These are phyloP conservation scores for Fusarium sp. DNA, from an alignment of 2,329 filamentous ascomycete genomes.

Conservation along the genomic window DNA sequence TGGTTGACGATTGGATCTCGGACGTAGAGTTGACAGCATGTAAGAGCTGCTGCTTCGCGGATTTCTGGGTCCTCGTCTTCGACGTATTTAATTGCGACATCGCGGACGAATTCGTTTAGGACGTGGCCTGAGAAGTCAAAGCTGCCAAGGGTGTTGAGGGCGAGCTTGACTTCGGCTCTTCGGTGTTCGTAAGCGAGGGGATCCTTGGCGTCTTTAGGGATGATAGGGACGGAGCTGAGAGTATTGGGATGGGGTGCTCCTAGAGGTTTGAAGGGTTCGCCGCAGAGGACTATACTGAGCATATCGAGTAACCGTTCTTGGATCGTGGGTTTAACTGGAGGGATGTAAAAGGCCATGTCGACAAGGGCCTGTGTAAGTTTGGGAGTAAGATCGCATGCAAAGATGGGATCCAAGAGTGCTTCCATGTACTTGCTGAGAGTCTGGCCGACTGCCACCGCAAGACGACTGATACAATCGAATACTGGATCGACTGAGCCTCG, in stretches of 20 bases:
- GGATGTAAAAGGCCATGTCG: conserved; percentile 99
- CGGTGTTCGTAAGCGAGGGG: conserved; percentile 82
- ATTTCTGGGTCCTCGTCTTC: conserved; percentile 96
- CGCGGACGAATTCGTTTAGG: conserved; percentile 97
- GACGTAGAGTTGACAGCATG: conserved; percentile 97
- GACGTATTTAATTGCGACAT: conserved; percentile 97
- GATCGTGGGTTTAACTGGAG: conserved; percentile 90
- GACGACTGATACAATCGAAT: conserved; percentile 97
- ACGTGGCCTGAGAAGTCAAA: conserved; percentile 96
- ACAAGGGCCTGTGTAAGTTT: conserved; percentile 95
- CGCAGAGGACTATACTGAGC: conserved; percentile 92
- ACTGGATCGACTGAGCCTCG: conserved; percentile 79
- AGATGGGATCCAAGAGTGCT: conserved; percentile 92
- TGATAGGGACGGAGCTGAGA: conserved; percentile 83
- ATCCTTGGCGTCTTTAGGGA: conserved; percentile 88
- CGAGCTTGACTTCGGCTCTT: conserved; percentile 90
- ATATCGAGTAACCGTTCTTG: conserved; percentile 95
- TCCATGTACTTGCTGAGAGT: conserved; percentile 99
- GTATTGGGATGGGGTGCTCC: conserved; percentile 88
- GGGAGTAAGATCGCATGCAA: conserved; percentile 93
- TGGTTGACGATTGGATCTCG: conserved; percentile 98
- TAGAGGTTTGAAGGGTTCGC: conserved; percentile 90
- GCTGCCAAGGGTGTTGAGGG: conserved; percentile 94
- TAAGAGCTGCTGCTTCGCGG: conserved; percentile 92
- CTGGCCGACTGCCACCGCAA: conserved; percentile 94